Conservation (phyloP, 768 basidiomycete genomes). For the Lactarius sp. region DNA sequence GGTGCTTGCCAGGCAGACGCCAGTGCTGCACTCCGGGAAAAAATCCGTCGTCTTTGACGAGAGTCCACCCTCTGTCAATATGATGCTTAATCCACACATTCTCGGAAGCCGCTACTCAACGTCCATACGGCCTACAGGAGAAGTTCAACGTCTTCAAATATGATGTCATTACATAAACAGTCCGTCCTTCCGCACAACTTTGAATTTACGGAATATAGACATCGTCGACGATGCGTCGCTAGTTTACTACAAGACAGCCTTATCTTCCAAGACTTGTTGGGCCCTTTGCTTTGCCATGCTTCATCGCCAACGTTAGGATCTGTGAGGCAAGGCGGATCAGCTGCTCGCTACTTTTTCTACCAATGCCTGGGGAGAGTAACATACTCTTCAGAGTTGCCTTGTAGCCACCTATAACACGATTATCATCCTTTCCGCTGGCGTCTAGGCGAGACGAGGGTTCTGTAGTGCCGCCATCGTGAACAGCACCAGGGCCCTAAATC, state of each 20-base stretch:
- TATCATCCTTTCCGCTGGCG: conserved; percentile 25
- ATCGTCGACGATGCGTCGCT: not conserved
- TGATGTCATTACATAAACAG: too few species aligned
- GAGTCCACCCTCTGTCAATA: too few species aligned
- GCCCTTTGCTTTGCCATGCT: conserved; percentile 29
- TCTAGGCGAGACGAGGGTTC: not conserved
- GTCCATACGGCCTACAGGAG: too few species aligned
- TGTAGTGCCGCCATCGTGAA: conserved; percentile 5
- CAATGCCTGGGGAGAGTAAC: not conserved
- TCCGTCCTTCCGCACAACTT: too few species aligned
- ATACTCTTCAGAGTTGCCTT: conserved; percentile 31
- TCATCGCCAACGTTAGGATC: conserved; percentile 31
- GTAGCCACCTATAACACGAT: conserved; percentile 29
- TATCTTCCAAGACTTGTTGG: conserved; percentile 27
- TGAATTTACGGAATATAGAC: too few species aligned
- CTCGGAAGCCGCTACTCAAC: too few species aligned
- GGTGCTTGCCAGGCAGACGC: too few species aligned
- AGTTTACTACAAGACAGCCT: conserved; percentile 21
- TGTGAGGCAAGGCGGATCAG: not conserved
- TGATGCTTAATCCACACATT: too few species aligned
- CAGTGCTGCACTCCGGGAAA: too few species aligned
- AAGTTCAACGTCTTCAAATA: too few species aligned
- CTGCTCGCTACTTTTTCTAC: not conserved
- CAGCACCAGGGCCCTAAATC: conserved; percentile 21
- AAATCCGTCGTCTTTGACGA: too few species aligned